A percentile compares a stretch with the other conserved stretches of the same genome.
Evolutionary conservation across 1,284 basidiomycete species (phyloP).

Genomic region (Ceratorhiza oryzae-sativae): DNA sequence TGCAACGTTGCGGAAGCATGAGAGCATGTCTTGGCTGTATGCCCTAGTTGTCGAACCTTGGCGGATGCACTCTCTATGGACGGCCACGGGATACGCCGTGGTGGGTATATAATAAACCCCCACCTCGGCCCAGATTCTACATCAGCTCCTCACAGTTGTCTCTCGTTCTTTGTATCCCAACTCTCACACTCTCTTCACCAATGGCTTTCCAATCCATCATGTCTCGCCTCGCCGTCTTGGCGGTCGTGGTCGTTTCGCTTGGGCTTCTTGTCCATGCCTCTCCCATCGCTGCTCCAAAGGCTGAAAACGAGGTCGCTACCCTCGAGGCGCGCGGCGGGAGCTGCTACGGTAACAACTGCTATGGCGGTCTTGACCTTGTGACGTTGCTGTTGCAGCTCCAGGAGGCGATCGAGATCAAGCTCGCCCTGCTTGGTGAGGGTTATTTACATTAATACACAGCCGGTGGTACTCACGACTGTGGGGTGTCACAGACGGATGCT

Average conservation of each 20-base stretch:
- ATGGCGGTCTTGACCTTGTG: slow-evolving; percentile 22
- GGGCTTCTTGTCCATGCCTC: slow-evolving; percentile 19
- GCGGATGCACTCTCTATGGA: too few relatives aligned
- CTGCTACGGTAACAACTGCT: slow-evolving; percentile 17
- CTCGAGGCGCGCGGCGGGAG: slow-evolving; percentile 17
- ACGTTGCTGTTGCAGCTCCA: slow-evolving; percentile 22
- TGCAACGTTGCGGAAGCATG: too few relatives aligned
- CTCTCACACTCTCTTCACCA: not conserved
- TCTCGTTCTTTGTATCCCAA: not conserved
- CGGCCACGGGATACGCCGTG: too few relatives aligned
- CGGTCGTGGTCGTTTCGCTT: slow-evolving; percentile 19
- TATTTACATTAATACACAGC: too few relatives aligned
- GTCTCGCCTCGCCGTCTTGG: slow-evolving; percentile 25
- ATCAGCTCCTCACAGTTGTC: slow-evolving; percentile 25
- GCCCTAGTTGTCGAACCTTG: too few relatives aligned
- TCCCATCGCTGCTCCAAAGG: slow-evolving; percentile 18
- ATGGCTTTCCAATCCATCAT: slow-evolving; percentile 27
- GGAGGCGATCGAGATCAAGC: slow-evolving; percentile 27
- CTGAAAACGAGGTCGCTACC: slow-evolving; percentile 1
- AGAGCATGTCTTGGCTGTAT: too few relatives aligned
- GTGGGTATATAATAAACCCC: slow-evolving; percentile 1
- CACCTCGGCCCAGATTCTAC: not conserved
- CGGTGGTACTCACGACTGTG: not conserved
- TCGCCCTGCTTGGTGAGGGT: slow-evolving; percentile 26
- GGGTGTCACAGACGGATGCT: slow-evolving; percentile 3